Evolutionary conservation across 148 eudicot species (phyloP), one percentile per base, ranked within the genome.

Genomic region (Chenopodium formosanum): DNA sequence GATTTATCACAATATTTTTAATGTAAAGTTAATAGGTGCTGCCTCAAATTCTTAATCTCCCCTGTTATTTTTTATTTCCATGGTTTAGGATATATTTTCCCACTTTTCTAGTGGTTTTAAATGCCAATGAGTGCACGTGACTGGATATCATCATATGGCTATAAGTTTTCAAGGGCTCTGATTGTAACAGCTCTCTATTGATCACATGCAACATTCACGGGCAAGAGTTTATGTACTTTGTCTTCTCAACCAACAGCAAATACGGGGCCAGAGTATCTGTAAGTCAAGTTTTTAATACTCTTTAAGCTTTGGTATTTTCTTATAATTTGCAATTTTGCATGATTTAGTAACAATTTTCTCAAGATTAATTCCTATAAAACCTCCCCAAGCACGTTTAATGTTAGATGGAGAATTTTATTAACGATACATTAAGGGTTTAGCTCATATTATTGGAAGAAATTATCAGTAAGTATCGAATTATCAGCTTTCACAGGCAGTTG

Each of bases 181-280:
- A 84, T 81, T 73, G 81, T 78, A 84, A 84, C 86, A 84, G 86
- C 86, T 72, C 84, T 73, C 83, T 44, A 73, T 77, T 37, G 22
- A 31, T 84, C 86, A 84, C 86, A 84, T 84, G 86, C 86, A 77
- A 78, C 82, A 78, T 81, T 84, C 86, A 84, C 86, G 86, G 86
- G 86, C 75, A 58, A 31, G 66, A 84, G 40, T 80, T 80, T 78
- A 73, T 81, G 75, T 73, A 19, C 70, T 58, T 72, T 78, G 84
- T 77, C 84, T 81, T 77, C 84, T 81, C 71, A 84, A 81, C 75
- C 67, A 81, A 75, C 81, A 73, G 52, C 75, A 73, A 81, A 25
- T 40, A 67, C n/a, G 16, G 40, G 50, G 62, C 78, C 81, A 72
- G 17, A 58, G 69, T 80, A 32, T 80, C 79, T 84, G 80, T 84